Percentiles rank a stretch among this genome's conserved stretches.
These are phyloP conservation scores for Rosa chinensis DNA, from an alignment of 306 rosid genomes.

Conservation along the genomic window DNA sequence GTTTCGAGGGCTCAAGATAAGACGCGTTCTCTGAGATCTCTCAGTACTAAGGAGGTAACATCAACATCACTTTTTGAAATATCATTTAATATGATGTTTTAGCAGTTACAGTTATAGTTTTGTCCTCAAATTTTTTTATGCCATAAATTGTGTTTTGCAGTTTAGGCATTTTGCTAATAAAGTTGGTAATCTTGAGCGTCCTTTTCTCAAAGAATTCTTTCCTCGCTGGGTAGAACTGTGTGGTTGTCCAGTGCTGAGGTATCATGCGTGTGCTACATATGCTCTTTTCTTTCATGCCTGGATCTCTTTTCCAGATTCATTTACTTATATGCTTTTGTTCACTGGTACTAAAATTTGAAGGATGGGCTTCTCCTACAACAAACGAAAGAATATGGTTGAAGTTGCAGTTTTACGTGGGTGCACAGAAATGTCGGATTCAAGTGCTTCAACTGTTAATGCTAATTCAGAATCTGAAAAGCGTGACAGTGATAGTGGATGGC, in stretches of 20 bases:
- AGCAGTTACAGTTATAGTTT: neutral
- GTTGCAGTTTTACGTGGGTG: conserved; percentile 91
- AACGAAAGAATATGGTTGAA: conserved; percentile 92
- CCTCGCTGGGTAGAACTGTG: conserved; percentile 96
- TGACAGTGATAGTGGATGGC: conserved; percentile 88
- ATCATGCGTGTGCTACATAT: conserved; percentile 23
- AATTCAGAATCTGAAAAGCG: conserved; percentile 70
- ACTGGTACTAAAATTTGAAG: conserved; percentile 38
- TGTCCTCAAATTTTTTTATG: neutral
- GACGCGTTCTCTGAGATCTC: conserved; percentile 61
- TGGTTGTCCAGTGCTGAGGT: conserved; percentile 95
- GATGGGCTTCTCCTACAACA: conserved; percentile 95
- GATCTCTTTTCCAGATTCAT: conserved; percentile 21
- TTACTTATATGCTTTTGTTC: conserved; percentile 31
- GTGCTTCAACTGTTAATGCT: conserved; percentile 49
- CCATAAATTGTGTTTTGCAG: conserved; percentile 47
- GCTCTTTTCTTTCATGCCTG: conserved; percentile 20
- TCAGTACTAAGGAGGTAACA: conserved; percentile 93
- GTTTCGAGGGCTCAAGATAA: conserved; percentile 86
- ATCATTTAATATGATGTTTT: neutral
- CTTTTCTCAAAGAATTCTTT: conserved; percentile 95
- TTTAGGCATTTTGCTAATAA: conserved; percentile 97
- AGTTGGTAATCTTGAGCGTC: conserved; percentile 97
- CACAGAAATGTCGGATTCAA: conserved; percentile 59
- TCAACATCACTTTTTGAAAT: conserved; percentile 18